phyloP scores from a whole-genome alignment of 2,329 filamentous ascomycete species.

The Thielaviopsis ethacetica region DNA sequence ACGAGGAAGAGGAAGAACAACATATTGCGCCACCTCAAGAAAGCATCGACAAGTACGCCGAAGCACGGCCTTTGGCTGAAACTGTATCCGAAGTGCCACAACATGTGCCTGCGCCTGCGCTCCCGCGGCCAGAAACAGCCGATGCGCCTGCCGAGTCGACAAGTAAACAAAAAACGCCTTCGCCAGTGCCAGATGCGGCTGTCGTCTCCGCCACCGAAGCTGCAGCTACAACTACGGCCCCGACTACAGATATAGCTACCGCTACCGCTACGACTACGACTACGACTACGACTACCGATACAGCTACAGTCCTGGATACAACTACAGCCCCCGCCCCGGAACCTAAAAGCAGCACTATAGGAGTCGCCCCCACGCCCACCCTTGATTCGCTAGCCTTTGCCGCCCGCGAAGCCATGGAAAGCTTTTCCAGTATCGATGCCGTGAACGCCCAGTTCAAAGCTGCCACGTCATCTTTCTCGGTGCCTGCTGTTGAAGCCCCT shows the following conservation, averaged over 20 bases:
- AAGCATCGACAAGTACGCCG: background rate
- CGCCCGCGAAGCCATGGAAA: background rate
- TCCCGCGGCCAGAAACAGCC: background rate
- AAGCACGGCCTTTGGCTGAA: background rate
- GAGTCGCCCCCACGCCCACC: background rate
- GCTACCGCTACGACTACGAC: too few species aligned
- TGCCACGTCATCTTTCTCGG: background rate
- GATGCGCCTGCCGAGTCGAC: background rate
- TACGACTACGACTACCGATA: background rate
- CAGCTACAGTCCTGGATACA: background rate
- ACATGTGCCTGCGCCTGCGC: background rate
- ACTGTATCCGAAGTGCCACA: background rate
- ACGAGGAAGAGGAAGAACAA: constrained; percentile 15
- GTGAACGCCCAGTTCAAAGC: background rate
- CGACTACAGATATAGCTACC: too few species aligned
- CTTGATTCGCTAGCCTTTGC: background rate
- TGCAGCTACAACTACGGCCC: too few species aligned
- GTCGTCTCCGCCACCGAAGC: background rate
- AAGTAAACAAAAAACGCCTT: background rate
- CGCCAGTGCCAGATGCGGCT: background rate
- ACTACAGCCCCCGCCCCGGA: background rate
- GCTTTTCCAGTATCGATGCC: background rate
- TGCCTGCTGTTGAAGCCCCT: background rate
- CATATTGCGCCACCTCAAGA: constrained; percentile 10
- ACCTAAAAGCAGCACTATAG: background rate